Base-by-base conservation (phyloP, 2,329 filamentous ascomycete species). In the Rutstroemia sp. region DNA sequence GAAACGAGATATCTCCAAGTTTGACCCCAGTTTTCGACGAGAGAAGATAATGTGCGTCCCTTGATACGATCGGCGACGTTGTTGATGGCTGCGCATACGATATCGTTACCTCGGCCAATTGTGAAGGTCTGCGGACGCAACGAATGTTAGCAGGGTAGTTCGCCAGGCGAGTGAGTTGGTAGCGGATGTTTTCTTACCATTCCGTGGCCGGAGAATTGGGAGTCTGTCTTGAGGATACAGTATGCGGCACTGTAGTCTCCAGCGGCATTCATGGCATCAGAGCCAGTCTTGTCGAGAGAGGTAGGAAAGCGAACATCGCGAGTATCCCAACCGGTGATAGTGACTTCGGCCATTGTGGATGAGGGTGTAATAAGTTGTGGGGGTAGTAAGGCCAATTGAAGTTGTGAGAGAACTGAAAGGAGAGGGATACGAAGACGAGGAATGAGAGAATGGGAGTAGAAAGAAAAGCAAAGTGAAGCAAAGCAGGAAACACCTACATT, bases 261-360 rank as follows among this genome's bases (percentile, higher is more conserved):
- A 2, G 91, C 90, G 3, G 89, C 88, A 69, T 96, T 96, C 92
- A 96, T 96, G 68, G 90, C 92, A 81, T 96, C 92, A 8, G 89
- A 95, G 67, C 91, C 91, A n/a, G 90, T 95, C 76, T 92, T 94
- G 74, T 95, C 90, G 59, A 96, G 83, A 42, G 91, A 96, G n/a
- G 91, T 96, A 72, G 87, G 87, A 70, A 90, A 90, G 64, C 87
- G 83, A 70, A 90, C 85, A 75, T 90, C 87, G 68, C 84, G 79
- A 58, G 85, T 87, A 63, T 75, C 76, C 77, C 83, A 89, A 61
- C 84, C 81, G 54, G 84, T 89, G 69, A 90, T 88, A 57, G 82
- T 88, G 66, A 89, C 77, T 64, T 85, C 80, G 50, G 73, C 64
- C 76, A 79, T 79, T 23, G 34, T 64, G 56, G 23, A 47, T 38